Evolutionary conservation across 805 yeast genomes (phyloP).

Genomic region (Hanseniaspora thailandica): DNA sequence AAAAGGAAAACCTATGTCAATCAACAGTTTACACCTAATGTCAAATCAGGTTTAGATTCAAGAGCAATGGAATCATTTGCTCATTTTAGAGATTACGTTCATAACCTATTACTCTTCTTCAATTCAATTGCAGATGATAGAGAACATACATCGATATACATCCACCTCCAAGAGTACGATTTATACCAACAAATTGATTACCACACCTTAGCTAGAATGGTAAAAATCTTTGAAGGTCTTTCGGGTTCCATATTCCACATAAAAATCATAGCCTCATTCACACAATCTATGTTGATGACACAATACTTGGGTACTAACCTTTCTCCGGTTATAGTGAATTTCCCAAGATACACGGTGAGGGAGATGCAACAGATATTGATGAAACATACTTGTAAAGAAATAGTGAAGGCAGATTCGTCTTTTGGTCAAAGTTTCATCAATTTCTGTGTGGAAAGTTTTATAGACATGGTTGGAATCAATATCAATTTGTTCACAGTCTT

Average conservation of each 20-base stretch:
- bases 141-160: constrained; percentile 2
- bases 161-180: constrained; percentile 10
- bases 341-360: constrained; percentile 2
- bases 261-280: constrained; percentile 11
- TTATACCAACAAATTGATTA: constrained; percentile 6
- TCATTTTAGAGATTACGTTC: constrained; percentile 4
- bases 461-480: constrained; percentile 5
- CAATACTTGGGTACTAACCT: constrained; percentile 4
- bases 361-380: constrained; percentile 3
- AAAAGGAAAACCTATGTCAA: not conserved
- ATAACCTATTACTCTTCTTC: constrained; percentile 5
- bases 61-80: constrained; percentile 12
- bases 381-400: not conserved
- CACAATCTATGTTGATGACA: not conserved
- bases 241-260: constrained; percentile 10
- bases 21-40: not conserved
- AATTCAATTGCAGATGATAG: not conserved
- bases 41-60: constrained; percentile 12
- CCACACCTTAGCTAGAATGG: constrained; percentile 1
- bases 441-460: constrained; percentile 6
- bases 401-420: not conserved
- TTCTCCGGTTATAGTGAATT: not conserved
- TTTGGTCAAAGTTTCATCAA: constrained; percentile 4
- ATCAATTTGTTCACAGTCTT: not conserved
- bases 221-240: constrained; percentile 2